phyloP scores from a whole-genome alignment of 2,329 filamentous ascomycete genomes.

The Arthroderma uncinatum region DNA sequence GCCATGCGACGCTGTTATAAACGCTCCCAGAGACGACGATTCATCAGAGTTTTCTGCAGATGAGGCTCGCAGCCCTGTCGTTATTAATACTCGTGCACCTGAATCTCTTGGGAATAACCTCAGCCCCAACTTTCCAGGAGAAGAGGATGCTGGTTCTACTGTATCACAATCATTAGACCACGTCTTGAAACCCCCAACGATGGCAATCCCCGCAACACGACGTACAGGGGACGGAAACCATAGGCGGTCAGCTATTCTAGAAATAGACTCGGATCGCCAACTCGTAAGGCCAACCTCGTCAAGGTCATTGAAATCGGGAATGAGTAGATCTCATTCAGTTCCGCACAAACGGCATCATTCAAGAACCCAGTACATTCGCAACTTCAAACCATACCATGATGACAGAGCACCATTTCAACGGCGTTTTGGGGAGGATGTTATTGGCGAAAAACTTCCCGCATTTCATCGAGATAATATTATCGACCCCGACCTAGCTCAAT shows the following conservation, averaged over 20 bases:
- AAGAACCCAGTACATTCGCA: slow-evolving; percentile 69
- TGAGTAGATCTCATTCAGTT: slow-evolving; percentile 64
- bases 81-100: slow-evolving; percentile 47
- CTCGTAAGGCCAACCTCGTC: slow-evolving; percentile 87
- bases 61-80: slow-evolving; percentile 47
- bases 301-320: slow-evolving; percentile 67
- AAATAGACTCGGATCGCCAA: slow-evolving; percentile 71
- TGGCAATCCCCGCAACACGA: slow-evolving; percentile 54
- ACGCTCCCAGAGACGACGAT: slow-evolving; percentile 78
- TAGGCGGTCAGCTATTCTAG: slow-evolving; percentile 74
- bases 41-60: slow-evolving; percentile 86
- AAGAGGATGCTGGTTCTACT: slow-evolving; percentile 38
- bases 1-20: slow-evolving; percentile 82
- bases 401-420: slow-evolving; percentile 82
- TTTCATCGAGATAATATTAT: slow-evolving; percentile 99
- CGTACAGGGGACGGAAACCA: slow-evolving; percentile 64
- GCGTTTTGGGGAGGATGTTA: slow-evolving; percentile 55
- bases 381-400: slow-evolving; percentile 59
- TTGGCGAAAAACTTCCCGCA: slow-evolving; percentile 63
- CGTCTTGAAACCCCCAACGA: slow-evolving; percentile 45
- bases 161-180: slow-evolving; percentile 39
- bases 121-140: slow-evolving; percentile 30
- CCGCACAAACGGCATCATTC: slow-evolving; percentile 77
- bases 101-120: slow-evolving; percentile 44
- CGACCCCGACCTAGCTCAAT: slow-evolving; percentile 86